Base-by-base conservation (phyloP, 2,329 filamentous ascomycete genomes). In the Fusarium coffeatum region DNA sequence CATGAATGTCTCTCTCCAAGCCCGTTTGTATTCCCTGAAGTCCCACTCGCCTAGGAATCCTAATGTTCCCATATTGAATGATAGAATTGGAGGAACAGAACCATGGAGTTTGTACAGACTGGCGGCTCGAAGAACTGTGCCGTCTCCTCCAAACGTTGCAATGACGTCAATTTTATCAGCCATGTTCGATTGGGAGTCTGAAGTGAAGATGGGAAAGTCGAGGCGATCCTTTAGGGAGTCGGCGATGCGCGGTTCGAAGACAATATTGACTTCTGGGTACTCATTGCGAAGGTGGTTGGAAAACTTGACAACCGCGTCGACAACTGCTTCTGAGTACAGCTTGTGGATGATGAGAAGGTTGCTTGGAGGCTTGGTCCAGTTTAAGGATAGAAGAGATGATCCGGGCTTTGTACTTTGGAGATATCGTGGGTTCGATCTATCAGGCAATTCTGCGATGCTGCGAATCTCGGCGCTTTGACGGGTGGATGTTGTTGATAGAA, bases 31-130 rank as follows among this genome's bases (percentile, higher is more conserved):
- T 75, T 98, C 94, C 9, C 86, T 85, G 78, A 98, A 98, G 75
- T 96, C 97, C 94, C 95, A 99, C 80, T 98, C 95, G 18, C 95
- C 94, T 10, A 99, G 83, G 72, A 99, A 99, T 0, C 96, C 96
- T 1, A 99, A 83, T 0, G 95, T 97, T 8, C 96, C 96, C 93
- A 99, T 98, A 78, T 94, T 97, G 77, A 99, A 99, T 3, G 93
- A 94, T 10, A 99, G 84, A 34, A 99, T 92, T 0, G 96, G 96
- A 1, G 96, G 96, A 0, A 99, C 95, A 45, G 89, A 89, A 4
- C 87, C 85, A 46, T 92, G 90, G 40, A 93, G 91, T 63, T 93
- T 93, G 81, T 80, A 98, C 8, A 98, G 63, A 59, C 79, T 81
- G 9, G 79, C 79, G 2, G 79, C 79, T 23, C 79, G 75, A 15